Percentiles rank a stretch among this genome's conserved stretches.
phyloP scores from a whole-genome alignment of 805 yeast species.

The Ogataea parapolymorpha region DNA sequence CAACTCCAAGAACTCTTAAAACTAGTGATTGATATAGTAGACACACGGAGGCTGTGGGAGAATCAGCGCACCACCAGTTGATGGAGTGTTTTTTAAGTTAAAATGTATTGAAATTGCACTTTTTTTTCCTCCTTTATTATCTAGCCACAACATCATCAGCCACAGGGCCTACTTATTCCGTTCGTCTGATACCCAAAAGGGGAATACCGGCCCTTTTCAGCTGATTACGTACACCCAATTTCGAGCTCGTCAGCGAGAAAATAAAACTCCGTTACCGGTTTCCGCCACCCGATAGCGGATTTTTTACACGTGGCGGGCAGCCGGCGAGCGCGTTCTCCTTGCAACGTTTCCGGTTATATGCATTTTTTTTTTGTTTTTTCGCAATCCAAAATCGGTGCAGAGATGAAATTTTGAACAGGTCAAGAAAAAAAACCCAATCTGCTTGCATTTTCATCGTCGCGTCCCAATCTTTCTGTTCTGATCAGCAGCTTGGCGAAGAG shows the following conservation, averaged over 20 bases:
- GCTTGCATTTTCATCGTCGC: neutral
- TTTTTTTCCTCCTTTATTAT: neutral
- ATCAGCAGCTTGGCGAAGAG: neutral
- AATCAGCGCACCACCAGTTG: neutral
- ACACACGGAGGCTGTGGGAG: neutral
- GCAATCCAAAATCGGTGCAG: slow-evolving; percentile 2
- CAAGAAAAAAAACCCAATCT: slow-evolving; percentile 5
- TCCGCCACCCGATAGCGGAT: neutral
- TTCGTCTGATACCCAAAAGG: neutral
- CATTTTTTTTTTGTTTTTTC: neutral
- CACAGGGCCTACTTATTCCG: neutral
- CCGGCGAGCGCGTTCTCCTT: slow-evolving; percentile 5
- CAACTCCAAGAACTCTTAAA: neutral
- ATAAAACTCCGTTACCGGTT: neutral
- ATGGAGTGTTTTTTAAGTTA: neutral
- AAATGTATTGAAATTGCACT: neutral
- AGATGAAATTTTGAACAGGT: slow-evolving; percentile 8
- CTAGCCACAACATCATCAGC: neutral
- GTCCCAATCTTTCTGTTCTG: neutral
- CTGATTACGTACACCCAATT: neutral
- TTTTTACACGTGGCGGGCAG: slow-evolving; percentile 2
- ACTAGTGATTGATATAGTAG: neutral
- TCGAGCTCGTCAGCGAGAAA: neutral
- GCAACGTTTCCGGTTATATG: slow-evolving; percentile 5
- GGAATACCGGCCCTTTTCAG: neutral